These are phyloP conservation scores for Russula lepida DNA, from an alignment of 768 basidiomycete genomes.

Conservation along the genomic window DNA sequence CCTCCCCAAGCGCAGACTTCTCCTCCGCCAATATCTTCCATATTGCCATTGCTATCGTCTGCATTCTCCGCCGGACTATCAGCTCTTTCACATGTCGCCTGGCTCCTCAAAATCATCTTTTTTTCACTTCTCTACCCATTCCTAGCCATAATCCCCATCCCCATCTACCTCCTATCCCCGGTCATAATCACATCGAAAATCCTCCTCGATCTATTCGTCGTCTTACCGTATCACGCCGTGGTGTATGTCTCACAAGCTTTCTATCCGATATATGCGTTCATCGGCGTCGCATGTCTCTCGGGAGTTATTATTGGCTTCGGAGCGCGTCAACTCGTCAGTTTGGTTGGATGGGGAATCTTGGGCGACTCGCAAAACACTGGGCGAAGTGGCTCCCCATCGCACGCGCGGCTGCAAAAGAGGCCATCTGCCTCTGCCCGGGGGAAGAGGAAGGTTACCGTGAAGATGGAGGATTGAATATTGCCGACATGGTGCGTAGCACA, in stretches of 20 bases:
- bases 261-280: conserved; percentile 20
- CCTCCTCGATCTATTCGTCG: conserved; percentile 6
- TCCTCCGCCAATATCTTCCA: conserved; percentile 8
- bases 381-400: conserved; percentile 6
- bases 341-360: conserved; percentile 10
- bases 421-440: conserved; percentile 12
- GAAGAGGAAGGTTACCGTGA: conserved; percentile 13
- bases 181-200: conserved; percentile 12
- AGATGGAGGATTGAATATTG: conserved; percentile 4
- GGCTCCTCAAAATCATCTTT: neutral
- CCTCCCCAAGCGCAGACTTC: neutral
- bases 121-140: neutral
- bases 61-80: neutral
- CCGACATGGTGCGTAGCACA: neutral
- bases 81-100: neutral
- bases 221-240: conserved; percentile 9
- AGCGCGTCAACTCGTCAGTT: conserved; percentile 9
- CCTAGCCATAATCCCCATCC: neutral
- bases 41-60: neutral
- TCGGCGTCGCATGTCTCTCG: conserved; percentile 15
- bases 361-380: neutral
- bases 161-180: conserved; percentile 8
- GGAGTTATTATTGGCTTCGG: conserved; percentile 14
- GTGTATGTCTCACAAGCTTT: conserved; percentile 8
- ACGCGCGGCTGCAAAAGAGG: conserved; percentile 3